Evolutionary conservation across 2,329 filamentous ascomycete species (phyloP).

Genomic region (Aspergillus unguis): DNA sequence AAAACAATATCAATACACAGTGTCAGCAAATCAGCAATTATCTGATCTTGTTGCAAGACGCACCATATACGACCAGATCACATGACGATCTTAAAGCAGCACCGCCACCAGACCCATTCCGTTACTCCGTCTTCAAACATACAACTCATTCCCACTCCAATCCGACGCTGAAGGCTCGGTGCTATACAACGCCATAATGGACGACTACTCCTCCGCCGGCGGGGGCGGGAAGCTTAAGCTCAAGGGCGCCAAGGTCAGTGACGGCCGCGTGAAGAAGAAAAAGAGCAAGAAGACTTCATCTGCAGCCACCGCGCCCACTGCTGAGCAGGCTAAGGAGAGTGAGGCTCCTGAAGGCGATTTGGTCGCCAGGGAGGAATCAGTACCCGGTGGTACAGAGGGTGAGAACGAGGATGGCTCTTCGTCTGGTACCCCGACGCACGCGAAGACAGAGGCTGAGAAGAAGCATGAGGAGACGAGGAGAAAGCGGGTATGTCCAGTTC

Average conservation of each 20-base stretch:
- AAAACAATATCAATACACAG: too few species aligned
- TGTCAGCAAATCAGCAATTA: not conserved
- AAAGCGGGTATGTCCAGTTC: constrained; percentile 66
- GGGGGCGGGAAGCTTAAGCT: constrained; percentile 76
- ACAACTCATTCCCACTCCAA: not conserved
- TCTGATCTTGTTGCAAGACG: not conserved
- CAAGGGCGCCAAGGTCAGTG: constrained; percentile 68
- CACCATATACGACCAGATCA: constrained; percentile 5
- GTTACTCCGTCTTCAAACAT: not conserved
- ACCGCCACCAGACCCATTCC: constrained; percentile 4
- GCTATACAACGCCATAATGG: not conserved
- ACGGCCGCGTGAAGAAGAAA: constrained; percentile 43
- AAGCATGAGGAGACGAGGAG: constrained; percentile 75
- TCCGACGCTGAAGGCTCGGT: not conserved
- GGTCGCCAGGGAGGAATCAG: not conserved
- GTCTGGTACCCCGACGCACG: constrained; percentile 11
- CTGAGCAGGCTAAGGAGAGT: constrained; percentile 14
- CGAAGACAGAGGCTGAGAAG: constrained; percentile 81
- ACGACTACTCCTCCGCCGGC: constrained; percentile 54
- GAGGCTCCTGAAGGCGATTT: not conserved
- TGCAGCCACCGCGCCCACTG: not conserved
- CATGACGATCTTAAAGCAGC: constrained; percentile 14
- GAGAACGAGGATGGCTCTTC: constrained; percentile 14
- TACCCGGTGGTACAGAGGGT: not conserved
- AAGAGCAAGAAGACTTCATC: constrained; percentile 48